Percentiles rank a stretch among this genome's conserved stretches.
Evolutionary conservation across 2,329 filamentous ascomycete genomes (phyloP).

Genomic region (Aureobasidium pullulans): DNA sequence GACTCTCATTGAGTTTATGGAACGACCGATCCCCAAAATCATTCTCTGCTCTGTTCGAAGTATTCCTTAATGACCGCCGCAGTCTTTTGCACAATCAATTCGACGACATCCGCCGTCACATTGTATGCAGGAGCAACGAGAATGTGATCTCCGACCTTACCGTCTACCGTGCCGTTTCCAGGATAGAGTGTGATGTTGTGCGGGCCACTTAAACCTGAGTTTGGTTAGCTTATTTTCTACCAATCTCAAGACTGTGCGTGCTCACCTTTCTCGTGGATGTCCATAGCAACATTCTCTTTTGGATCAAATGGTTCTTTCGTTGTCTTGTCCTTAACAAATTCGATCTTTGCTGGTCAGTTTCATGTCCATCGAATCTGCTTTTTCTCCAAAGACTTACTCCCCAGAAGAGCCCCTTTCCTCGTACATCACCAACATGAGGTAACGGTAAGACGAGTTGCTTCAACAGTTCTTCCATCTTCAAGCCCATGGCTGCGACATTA

Average conservation of each 20-base stretch:
- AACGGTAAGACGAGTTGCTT: slow-evolving; percentile 36
- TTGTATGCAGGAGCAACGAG: slow-evolving; percentile 64
- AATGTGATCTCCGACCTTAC: slow-evolving; percentile 58
- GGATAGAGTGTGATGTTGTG: slow-evolving; percentile 57
- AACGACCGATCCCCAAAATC: no score
- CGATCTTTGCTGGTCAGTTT: slow-evolving; percentile 34
- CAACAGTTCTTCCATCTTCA: slow-evolving; percentile 39
- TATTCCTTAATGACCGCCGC: slow-evolving; percentile 46
- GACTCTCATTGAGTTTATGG: no score
- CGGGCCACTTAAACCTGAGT: slow-evolving; percentile 32
- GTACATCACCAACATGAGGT: slow-evolving; percentile 52
- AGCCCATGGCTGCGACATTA: slow-evolving; percentile 52
- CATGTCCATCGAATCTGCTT: no score
- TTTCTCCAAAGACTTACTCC: slow-evolving; percentile 35
- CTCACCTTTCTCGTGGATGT: slow-evolving; percentile 46
- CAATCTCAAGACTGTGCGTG: neutral
- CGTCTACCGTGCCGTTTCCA: slow-evolving; percentile 54
- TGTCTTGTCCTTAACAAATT: slow-evolving; percentile 50
- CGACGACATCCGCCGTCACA: slow-evolving; percentile 49
- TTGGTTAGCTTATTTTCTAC: slow-evolving; percentile 11
- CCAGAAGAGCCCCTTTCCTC: slow-evolving; percentile 54
- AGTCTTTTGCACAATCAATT: slow-evolving; percentile 47
- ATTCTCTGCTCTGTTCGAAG: slow-evolving; percentile 22
- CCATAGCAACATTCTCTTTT: slow-evolving; percentile 37
- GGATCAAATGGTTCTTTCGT: slow-evolving; percentile 49